Evolutionary conservation across 805 yeast genomes (phyloP).

Genomic region (Lipomyces sp.): DNA sequence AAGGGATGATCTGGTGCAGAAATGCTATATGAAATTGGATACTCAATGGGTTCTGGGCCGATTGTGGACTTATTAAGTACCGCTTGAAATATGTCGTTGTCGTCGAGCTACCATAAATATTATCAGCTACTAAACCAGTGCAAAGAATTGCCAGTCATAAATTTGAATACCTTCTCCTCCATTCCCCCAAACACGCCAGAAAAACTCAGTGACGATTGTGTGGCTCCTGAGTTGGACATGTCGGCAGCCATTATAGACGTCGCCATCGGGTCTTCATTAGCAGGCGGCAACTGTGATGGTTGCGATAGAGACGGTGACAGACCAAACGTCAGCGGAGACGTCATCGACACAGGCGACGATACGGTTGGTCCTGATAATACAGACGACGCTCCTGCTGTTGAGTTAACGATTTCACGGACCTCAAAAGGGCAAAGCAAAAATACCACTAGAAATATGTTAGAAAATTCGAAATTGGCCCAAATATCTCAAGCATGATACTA

Average conservation of each 20-base stretch:
- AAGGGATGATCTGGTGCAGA: conserved; percentile 65
- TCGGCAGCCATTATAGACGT: conserved; percentile 13
- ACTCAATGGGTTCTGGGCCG: background rate
- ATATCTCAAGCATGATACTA: conserved; percentile 2
- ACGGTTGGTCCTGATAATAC: conserved; percentile 13
- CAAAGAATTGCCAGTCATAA: background rate
- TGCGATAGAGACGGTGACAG: conserved; percentile 8
- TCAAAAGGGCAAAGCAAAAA: background rate
- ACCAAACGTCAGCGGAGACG: conserved; percentile 14
- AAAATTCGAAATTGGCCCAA: background rate
- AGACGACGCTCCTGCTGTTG: conserved; percentile 19
- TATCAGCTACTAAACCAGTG: background rate
- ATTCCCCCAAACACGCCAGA: conserved; percentile 9
- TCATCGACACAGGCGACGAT: conserved; percentile 3
- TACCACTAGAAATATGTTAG: background rate
- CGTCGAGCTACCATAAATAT: conserved; percentile 12
- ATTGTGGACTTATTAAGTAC: conserved; percentile 9
- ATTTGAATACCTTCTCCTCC: conserved; percentile 16
- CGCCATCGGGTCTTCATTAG: background rate
- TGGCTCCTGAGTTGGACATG: conserved; percentile 5
- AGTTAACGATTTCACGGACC: background rate
- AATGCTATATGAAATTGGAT: background rate
- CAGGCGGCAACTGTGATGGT: conserved; percentile 17
- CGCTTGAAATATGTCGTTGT: conserved; percentile 12
- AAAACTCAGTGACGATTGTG: conserved; percentile 13